phyloP scores from a whole-genome alignment of 495 filamentous ascomycete species.

The Xanthoparmelia taractica region DNA sequence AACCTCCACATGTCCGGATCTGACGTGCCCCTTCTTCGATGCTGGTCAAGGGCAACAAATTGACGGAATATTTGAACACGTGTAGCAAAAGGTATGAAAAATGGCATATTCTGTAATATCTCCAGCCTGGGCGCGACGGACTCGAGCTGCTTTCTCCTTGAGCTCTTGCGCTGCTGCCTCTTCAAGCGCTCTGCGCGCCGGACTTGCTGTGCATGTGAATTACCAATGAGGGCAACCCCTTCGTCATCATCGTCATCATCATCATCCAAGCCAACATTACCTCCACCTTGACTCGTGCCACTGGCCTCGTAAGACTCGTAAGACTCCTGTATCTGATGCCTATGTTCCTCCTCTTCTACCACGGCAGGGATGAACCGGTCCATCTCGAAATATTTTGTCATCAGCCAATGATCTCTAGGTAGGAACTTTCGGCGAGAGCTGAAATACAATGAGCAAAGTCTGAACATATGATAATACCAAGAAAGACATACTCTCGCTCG shows the following conservation, averaged over 20 bases:
- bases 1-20: slow-evolving; percentile 74
- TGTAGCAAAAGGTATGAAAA: slow-evolving; percentile 88
- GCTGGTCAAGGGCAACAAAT: slow-evolving; percentile 79
- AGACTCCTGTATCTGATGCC: slow-evolving; percentile 53
- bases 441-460: background rate
- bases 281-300: slow-evolving; percentile 37
- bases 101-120: slow-evolving; percentile 92
- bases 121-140: slow-evolving; percentile 76
- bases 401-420: slow-evolving; percentile 79
- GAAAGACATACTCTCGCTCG: slow-evolving; percentile 63
- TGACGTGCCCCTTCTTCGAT: slow-evolving; percentile 63
- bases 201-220: slow-evolving; percentile 45
- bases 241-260: slow-evolving; percentile 37
- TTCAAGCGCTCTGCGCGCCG: slow-evolving; percentile 47
- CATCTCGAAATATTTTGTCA: slow-evolving; percentile 89
- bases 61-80: slow-evolving; percentile 90
- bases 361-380: slow-evolving; percentile 80
- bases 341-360: slow-evolving; percentile 77
- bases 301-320: slow-evolving; percentile 33
- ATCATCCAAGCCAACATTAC: slow-evolving; percentile 44
- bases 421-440: slow-evolving; percentile 79
- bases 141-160: slow-evolving; percentile 60
- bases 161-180: slow-evolving; percentile 54
- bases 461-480: background rate
- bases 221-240: slow-evolving; percentile 41